Conservation (phyloP, 2,329 filamentous ascomycete genomes). For the Aspergillus fumigatus region DNA sequence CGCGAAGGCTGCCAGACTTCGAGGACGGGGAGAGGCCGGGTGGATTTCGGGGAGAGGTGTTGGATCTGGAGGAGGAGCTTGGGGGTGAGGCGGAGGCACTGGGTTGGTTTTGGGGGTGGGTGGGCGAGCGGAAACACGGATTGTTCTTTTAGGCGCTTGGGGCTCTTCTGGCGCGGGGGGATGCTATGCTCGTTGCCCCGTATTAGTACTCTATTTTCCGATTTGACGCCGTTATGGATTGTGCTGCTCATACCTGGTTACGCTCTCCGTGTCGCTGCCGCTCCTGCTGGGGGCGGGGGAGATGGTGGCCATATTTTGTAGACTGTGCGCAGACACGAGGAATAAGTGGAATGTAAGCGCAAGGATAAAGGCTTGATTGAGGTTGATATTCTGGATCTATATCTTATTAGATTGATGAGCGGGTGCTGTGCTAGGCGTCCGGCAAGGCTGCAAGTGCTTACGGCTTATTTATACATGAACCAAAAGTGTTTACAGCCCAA, state of each 20-base stretch:
- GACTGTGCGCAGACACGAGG: too few relatives aligned
- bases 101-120: constrained; percentile 23
- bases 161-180: constrained; percentile 4
- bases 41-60: constrained; percentile 18
- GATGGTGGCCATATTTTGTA: not conserved
- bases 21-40: constrained; percentile 25
- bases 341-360: too few relatives aligned
- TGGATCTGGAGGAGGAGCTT: constrained; percentile 31
- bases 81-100: constrained; percentile 22
- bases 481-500: not conserved
- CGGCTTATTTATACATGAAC: not conserved
- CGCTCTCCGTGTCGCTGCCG: not conserved
- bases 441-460: not conserved
- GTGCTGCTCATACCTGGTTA: not conserved
- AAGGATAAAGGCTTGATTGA: too few relatives aligned
- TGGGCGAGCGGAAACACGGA: constrained; percentile 24
- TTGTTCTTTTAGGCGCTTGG: constrained; percentile 18
- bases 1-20: constrained; percentile 28
- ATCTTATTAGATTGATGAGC: too few relatives aligned
- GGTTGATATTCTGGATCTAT: too few relatives aligned
- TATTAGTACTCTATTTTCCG: not conserved
- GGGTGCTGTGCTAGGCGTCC: not conserved
- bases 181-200: not conserved
- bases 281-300: not conserved
- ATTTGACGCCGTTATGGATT: not conserved